These are phyloP conservation scores for Fusarium penzigii DNA, from an alignment of 2,329 filamentous ascomycete species.

Conservation along the genomic window DNA sequence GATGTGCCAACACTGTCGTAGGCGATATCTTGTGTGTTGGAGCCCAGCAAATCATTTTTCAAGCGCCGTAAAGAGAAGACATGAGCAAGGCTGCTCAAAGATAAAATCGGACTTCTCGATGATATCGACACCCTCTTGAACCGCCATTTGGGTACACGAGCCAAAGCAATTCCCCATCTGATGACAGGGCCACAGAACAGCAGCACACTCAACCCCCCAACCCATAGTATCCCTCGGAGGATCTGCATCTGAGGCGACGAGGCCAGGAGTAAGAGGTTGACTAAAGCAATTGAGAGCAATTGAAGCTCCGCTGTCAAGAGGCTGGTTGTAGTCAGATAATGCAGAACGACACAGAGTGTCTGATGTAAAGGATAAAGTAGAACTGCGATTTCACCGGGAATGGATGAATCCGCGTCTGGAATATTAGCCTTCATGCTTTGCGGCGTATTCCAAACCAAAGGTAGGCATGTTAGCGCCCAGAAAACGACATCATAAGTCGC, in stretches of 20 bases:
- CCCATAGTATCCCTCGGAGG: conserved; percentile 82
- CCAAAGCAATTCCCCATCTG: conserved; percentile 80
- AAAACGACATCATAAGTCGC: conserved; percentile 68
- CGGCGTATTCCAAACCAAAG: conserved; percentile 47
- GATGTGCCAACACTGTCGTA: conserved; percentile 35
- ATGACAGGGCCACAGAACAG: conserved; percentile 73
- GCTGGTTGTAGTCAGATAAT: conserved; percentile 85
- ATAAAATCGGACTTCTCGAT: conserved; percentile 37
- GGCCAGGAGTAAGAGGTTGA: conserved; percentile 78
- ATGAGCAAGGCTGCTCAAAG: conserved; percentile 39
- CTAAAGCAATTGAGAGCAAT: conserved; percentile 77
- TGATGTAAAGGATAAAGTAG: conserved; percentile 83
- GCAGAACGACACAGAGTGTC: conserved; percentile 70
- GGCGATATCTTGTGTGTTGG: conserved; percentile 32
- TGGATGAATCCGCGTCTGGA: conserved; percentile 32
- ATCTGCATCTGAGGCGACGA: conserved; percentile 81
- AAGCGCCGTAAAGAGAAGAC: conserved; percentile 50
- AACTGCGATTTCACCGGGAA: conserved; percentile 59
- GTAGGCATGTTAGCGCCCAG: conserved; percentile 75
- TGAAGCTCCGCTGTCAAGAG: conserved; percentile 85
- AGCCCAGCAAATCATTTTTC: conserved; percentile 39
- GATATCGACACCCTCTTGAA: conserved; percentile 60
- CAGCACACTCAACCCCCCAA: conserved; percentile 76
- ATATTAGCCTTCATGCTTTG: conserved; percentile 29
- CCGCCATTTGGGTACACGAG: conserved; percentile 88